A percentile compares a stretch with the other conserved stretches of the same genome.
These are phyloP conservation scores for Hypoxylon sp. DNA, from an alignment of 2,329 filamentous ascomycete species.

Conservation along the genomic window DNA sequence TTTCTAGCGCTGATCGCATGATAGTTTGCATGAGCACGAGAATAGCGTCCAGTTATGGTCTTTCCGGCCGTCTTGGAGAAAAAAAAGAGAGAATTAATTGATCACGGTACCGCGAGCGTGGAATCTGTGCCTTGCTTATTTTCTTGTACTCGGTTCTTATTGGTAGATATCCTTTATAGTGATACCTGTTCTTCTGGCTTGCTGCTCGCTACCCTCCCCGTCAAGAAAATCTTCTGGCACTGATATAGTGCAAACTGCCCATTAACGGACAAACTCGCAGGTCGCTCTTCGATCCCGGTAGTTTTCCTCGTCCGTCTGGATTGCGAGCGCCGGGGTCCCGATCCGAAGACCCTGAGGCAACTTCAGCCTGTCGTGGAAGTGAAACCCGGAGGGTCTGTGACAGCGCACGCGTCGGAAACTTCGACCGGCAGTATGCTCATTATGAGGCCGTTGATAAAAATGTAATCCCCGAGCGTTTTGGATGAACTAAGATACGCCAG, in stretches of 20 bases:
- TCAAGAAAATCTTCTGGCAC: constrained; percentile 25
- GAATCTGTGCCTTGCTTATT: too few relatives aligned
- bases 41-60: too few relatives aligned
- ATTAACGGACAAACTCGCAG: constrained; percentile 43
- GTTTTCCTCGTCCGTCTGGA: constrained; percentile 6
- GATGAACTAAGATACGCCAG: neutral
- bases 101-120: too few relatives aligned
- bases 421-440: constrained; percentile 5
- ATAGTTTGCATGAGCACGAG: too few relatives aligned
- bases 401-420: constrained; percentile 8
- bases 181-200: too few relatives aligned
- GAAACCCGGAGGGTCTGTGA: constrained; percentile 7
- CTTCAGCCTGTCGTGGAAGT: constrained; percentile 11
- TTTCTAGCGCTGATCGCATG: too few relatives aligned
- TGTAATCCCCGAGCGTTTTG: neutral
- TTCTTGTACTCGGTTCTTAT: too few relatives aligned
- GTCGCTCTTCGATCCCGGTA: constrained; percentile 40
- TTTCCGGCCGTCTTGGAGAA: too few relatives aligned
- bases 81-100: too few relatives aligned
- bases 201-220: neutral
- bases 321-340: neutral
- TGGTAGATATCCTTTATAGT: too few relatives aligned
- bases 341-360: neutral
- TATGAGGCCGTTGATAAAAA: constrained; percentile 2
- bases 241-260: neutral